Conservation (phyloP, 1,139 yeast species). For the Hemisphaericaspora xylofermentans region DNA sequence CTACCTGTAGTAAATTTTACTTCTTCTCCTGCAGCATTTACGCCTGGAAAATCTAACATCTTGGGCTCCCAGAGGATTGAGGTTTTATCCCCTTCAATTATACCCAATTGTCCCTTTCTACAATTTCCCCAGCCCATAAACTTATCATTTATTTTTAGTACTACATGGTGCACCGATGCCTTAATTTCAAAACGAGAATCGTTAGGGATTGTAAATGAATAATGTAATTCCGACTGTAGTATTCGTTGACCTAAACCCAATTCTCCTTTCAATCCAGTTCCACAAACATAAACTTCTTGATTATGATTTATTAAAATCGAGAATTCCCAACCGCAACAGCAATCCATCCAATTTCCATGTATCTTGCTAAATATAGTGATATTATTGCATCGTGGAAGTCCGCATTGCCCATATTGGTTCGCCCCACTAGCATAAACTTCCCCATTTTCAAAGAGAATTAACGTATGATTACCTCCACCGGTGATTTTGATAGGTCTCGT, state of each 20-base stretch:
- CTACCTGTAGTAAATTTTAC: conserved; percentile 38
- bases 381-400: conserved; percentile 17
- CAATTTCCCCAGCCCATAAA: conserved; percentile 84
- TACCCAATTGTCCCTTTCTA: conserved; percentile 69
- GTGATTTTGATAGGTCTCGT: conserved; percentile 40
- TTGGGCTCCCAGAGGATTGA: conserved; percentile 27
- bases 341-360: conserved; percentile 38
- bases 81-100: conserved; percentile 14
- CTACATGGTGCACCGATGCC: conserved; percentile 58
- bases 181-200: conserved; percentile 23
- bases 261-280: conserved; percentile 72
- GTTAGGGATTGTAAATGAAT: conserved; percentile 13
- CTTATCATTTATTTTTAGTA: conserved; percentile 38
- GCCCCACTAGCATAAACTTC: conserved; percentile 59
- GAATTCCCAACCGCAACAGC: conserved; percentile 80
- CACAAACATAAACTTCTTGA: conserved; percentile 51
- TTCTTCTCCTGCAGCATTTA: not conserved
- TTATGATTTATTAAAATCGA: conserved; percentile 48
- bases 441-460: conserved; percentile 57
- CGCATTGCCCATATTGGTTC: conserved; percentile 58
- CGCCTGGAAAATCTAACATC: conserved; percentile 18
- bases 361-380: conserved; percentile 23
- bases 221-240: conserved; percentile 16
- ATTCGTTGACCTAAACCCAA: conserved; percentile 54
- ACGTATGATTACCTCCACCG: conserved; percentile 89